Base-by-base conservation (phyloP, 257 asterid genomes). In the Scutellaria baicalensis region DNA sequence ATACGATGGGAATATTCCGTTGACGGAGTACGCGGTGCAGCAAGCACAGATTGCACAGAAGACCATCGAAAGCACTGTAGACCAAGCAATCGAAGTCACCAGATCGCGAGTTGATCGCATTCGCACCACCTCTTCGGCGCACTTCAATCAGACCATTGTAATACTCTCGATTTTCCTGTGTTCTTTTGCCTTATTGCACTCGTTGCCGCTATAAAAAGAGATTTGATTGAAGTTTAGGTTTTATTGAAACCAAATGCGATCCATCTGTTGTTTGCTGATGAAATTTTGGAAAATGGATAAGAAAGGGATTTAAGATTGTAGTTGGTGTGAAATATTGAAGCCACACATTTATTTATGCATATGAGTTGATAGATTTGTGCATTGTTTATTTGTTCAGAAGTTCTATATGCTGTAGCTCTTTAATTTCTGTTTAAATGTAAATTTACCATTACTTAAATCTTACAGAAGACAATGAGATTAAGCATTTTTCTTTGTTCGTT, bases 41-140 rank as follows among this genome's bases (percentile, higher is more conserved):
- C 97, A 86, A 72, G 97, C 96, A 33, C 83, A 76, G 61, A 66
- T 82, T 64, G 93, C 89, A 13, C 88, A 76, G 75, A 79, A 77
- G 83, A 81, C 84, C 23, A 38, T 84, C 59, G 88, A 76, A 55
- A 73, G 62, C 76, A 69, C 87, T 49, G 39, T 86, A 10, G 95
- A 86, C 80, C 78, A 73, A 64, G 89, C 97, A 72, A 59, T 94
- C 35, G 75, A 83, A 62, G 80, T 50, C 82, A 78, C 97, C 45
- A 84, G 82, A 81, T 83, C 95, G 67, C 89, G 96, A 42, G 54
- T 85, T 35, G 93, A 91, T 80, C 92, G 91, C 17, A 73, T 91
- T 56, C 81, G 82, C 64, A 82, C 90, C 71, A 94, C 97, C 38
- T 86, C 96, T 0, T 89, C 96, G 27, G 92, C 88, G 14, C 99